Evolutionary conservation across 805 yeast genomes (phyloP), one percentile per base, ranked within the genome.

Genomic region (Wickerhamiella occidentalis): DNA sequence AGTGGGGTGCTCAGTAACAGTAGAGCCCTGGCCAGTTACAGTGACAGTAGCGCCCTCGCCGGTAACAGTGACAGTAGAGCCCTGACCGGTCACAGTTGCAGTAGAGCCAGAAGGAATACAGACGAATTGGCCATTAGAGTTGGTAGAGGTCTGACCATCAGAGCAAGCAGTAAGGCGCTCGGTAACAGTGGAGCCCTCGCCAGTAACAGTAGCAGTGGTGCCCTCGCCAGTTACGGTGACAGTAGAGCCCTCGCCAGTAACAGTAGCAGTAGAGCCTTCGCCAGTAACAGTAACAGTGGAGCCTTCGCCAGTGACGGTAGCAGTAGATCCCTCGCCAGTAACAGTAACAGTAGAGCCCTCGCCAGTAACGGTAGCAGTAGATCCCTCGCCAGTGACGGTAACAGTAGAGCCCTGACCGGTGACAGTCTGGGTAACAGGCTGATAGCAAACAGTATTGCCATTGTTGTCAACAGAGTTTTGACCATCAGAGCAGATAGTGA

Each of bases 261-360:
- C 45, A 30, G 58, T 47, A 45, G 46, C 54, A 17, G 56, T 56
- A 19, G 50, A 25, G 23, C 51, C 49, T 19, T 36, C 28, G 33
- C 47, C 52, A 35, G 45, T 25, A 17, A 22, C 42, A 25, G 48
- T 45, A 13, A 13, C 33, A 29, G 13, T 4, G 12, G 12, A 13
- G 26, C 26, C 26, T 23, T 23, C 26, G 26, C 26, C 26, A 8
- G 26, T 23, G 8, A 23, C 54, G 13, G 59, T 57, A 18, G 47
- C 42, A 11, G 55, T 26, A 12, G 46, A 12, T 11, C 54, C 51
- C 19, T 40, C 41, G 35, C 53, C 51, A 21, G 51, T 35, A n/a
- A 48, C 54, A 17, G 56, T 56, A 21, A 49, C 40, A 21, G 47
- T 43, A 7, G 47, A 17, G 29, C 3, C 3, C 21, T 43, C 17